These are phyloP conservation scores for Xylariaceae sp. DNA, from an alignment of 2,329 filamentous ascomycete genomes.

Conservation along the genomic window DNA sequence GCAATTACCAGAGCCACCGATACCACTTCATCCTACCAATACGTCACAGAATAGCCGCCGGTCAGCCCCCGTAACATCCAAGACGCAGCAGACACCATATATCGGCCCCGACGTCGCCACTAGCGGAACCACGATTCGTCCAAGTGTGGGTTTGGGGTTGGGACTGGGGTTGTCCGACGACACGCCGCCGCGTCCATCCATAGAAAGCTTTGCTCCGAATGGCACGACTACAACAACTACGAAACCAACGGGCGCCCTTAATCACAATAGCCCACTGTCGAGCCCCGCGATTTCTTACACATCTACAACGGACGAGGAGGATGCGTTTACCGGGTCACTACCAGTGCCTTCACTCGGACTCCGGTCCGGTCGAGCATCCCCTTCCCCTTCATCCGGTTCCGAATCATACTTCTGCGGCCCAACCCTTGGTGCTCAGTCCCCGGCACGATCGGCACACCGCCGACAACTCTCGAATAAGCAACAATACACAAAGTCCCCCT, in stretches of 20 bases:
- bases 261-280: slow-evolving; percentile 33
- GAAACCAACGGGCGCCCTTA: slow-evolving; percentile 12
- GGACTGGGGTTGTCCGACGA: slow-evolving; percentile 44
- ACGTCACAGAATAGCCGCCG: slow-evolving; percentile 9
- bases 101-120: slow-evolving; percentile 10
- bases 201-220: slow-evolving; percentile 41
- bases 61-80: slow-evolving; percentile 21
- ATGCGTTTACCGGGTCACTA: slow-evolving; percentile 57
- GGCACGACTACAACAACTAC: slow-evolving; percentile 27
- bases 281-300: slow-evolving; percentile 56
- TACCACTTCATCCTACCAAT: slow-evolving; percentile 32
- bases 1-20: slow-evolving; percentile 26
- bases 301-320: slow-evolving; percentile 81
- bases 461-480: slow-evolving; percentile 40
- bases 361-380: slow-evolving; percentile 36
- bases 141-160: not conserved
- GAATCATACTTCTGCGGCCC: slow-evolving; percentile 56
- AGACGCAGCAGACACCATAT: slow-evolving; percentile 12
- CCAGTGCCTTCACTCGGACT: slow-evolving; percentile 38
- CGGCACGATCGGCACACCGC: slow-evolving; percentile 34
- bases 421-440: slow-evolving; percentile 19
- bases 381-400: slow-evolving; percentile 50
- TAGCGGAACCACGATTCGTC: slow-evolving; percentile 29
- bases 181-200: slow-evolving; percentile 42
- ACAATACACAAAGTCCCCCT: slow-evolving; percentile 53